Evolutionary conservation across 2,329 filamentous ascomycete genomes (phyloP), one percentile per base, ranked within the genome.

Genomic region (Pseudogymnoascus sp.): DNA sequence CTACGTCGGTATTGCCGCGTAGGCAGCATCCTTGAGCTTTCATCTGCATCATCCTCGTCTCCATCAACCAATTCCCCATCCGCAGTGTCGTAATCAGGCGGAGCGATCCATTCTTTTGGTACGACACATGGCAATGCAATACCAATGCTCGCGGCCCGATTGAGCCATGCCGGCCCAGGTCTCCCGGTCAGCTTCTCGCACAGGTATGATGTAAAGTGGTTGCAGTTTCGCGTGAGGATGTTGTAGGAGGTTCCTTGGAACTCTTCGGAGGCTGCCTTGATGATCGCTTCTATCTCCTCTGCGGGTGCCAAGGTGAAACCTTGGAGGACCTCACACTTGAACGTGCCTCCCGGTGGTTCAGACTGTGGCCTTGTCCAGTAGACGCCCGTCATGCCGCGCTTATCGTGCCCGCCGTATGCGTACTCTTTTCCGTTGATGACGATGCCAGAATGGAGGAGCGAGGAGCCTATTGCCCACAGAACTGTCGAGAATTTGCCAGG

Each of bases 181-280:
- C 84, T 82, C 5, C 86, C 85, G 1, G 89, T 93, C 62, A 96
- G 80, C 68, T 83, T 84, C 72, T 87, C 80, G 75, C 89, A 92
- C 16, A 96, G 81, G 70, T 88, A 85, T 19, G 85, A 86, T 1
- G 90, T 93, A 73, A 96, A 96, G 74, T 96, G 91, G 74, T 96
- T 96, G 81, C 91, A 96, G 75, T 96, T 96, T 69, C 86, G 86
- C 19, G 87, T 91, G 50, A 96, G 80, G 13, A 96, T 82, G 71
- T 95, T 93, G 75, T 96, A 95, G 13, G 83, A 82, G 0, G 86
- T 86, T 24, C 91, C 91, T 63, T 86, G 81, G 70, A 95, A 96
- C 68, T 87, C 81, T 44, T 88, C 82, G 1, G 87, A 90, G 11
- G 87, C 87, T 63, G 80, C 79, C 69, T 82, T 84, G 50, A 96